Evolutionary conservation across 2,329 filamentous ascomycete genomes (phyloP).

Genomic region (Lasiodiplodia sp.): DNA sequence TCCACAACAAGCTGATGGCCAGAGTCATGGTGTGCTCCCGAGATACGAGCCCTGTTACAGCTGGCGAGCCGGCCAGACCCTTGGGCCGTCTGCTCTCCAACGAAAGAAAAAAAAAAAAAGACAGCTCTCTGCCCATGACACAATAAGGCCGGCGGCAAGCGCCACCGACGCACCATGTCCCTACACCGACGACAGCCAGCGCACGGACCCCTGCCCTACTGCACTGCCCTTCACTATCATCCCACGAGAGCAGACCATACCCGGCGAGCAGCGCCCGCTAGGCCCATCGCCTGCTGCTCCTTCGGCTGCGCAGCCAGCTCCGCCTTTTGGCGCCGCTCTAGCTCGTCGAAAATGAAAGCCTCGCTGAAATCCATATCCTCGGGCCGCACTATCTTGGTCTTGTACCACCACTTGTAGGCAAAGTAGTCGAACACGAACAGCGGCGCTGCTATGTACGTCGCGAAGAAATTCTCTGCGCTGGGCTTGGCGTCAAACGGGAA

Average conservation of each 20-base stretch:
- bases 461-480: conserved; percentile 55
- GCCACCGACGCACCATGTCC: neutral
- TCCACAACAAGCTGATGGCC: neutral
- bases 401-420: conserved; percentile 30
- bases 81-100: neutral
- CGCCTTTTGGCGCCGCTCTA: conserved; percentile 24
- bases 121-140: neutral
- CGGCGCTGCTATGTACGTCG: conserved; percentile 52
- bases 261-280: conserved; percentile 2
- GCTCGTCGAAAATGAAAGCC: conserved; percentile 22
- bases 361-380: conserved; percentile 30
- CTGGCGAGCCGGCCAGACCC: conserved; percentile 13
- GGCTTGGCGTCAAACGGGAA: conserved; percentile 51
- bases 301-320: neutral
- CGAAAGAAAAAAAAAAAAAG: too few species aligned
- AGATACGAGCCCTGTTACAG: conserved; percentile 16
- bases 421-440: conserved; percentile 30
- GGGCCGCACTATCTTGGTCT: conserved; percentile 25
- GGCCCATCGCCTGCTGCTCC: conserved; percentile 4
- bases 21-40: conserved; percentile 2
- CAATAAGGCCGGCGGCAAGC: neutral
- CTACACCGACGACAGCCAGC: neutral
- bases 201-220: too few species aligned
- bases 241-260: conserved; percentile 20
- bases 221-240: neutral